phyloP scores from a whole-genome alignment of 1,139 yeast species.

The Yamadazyma atlantica region DNA sequence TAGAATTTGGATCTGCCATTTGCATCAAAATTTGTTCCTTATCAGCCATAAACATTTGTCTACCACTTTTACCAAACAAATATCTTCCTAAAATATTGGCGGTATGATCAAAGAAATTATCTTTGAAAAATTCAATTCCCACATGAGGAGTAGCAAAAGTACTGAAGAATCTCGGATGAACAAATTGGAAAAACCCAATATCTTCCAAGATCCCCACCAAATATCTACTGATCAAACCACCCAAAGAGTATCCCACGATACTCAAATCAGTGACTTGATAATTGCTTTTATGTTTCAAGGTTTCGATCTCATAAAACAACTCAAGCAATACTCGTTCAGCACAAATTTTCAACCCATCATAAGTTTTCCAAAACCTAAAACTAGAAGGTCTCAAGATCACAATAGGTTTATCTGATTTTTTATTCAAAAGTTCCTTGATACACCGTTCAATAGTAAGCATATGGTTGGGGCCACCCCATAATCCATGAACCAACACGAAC shows the following conservation, averaged over 20 bases:
- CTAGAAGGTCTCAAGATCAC: slow-evolving; percentile 64
- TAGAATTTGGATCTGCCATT: slow-evolving; percentile 55
- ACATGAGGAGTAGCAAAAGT: slow-evolving; percentile 93
- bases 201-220: slow-evolving; percentile 66
- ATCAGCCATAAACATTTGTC: slow-evolving; percentile 63
- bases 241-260: slow-evolving; percentile 45
- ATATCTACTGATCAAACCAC: slow-evolving; percentile 53
- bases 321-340: slow-evolving; percentile 71
- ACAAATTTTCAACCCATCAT: slow-evolving; percentile 77
- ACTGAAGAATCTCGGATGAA: slow-evolving; percentile 65
- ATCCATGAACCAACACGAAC: slow-evolving; percentile 80
- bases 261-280: slow-evolving; percentile 39
- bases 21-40: slow-evolving; percentile 43
- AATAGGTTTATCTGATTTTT: slow-evolving; percentile 39
- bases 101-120: slow-evolving; percentile 39
- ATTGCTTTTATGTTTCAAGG: slow-evolving; percentile 38
- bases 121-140: slow-evolving; percentile 58
- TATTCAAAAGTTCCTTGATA: slow-evolving; percentile 40
- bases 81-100: slow-evolving; percentile 62
- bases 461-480: slow-evolving; percentile 85
- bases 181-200: slow-evolving; percentile 52
- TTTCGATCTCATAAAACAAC: slow-evolving; percentile 54
- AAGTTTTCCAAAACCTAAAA: slow-evolving; percentile 76
- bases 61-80: slow-evolving; percentile 71
- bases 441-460: slow-evolving; percentile 59